A percentile compares a stretch with the other conserved stretches of the same genome.
phyloP scores from a whole-genome alignment of 495 filamentous ascomycete species.

The Annulohypoxylon bovei region DNA sequence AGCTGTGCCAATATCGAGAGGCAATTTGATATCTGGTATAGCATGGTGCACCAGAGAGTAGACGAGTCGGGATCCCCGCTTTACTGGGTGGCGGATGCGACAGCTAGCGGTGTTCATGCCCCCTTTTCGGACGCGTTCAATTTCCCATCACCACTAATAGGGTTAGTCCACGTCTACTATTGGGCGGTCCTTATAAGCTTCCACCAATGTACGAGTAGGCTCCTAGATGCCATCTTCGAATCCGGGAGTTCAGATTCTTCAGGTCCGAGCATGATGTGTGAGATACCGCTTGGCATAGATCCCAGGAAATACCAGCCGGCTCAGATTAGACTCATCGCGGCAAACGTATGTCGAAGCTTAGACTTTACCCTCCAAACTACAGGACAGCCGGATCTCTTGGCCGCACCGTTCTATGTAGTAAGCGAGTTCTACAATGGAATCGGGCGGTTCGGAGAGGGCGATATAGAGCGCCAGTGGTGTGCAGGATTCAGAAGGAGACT shows the following conservation, averaged over 20 bases:
- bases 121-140: slow-evolving; percentile 51
- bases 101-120: slow-evolving; percentile 27
- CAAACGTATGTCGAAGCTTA: slow-evolving; percentile 51
- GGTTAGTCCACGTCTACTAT: slow-evolving; percentile 52
- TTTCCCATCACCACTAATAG: slow-evolving; percentile 48
- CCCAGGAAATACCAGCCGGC: slow-evolving; percentile 40
- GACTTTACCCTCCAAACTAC: slow-evolving; percentile 50
- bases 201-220: slow-evolving; percentile 49
- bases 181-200: slow-evolving; percentile 54
- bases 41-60: slow-evolving; percentile 37
- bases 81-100: slow-evolving; percentile 36
- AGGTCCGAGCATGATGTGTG: slow-evolving; percentile 17
- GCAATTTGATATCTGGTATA: slow-evolving; percentile 54
- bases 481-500: slow-evolving; percentile 47
- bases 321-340: slow-evolving; percentile 46
- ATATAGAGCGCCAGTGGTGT: slow-evolving; percentile 56
- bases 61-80: slow-evolving; percentile 35
- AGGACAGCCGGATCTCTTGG: slow-evolving; percentile 54
- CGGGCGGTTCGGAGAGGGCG: slow-evolving; percentile 41
- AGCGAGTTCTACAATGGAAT: slow-evolving; percentile 47
- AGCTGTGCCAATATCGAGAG: slow-evolving; percentile 54
- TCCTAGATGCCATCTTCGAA: slow-evolving; percentile 52
- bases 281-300: slow-evolving; percentile 42
- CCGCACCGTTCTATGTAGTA: slow-evolving; percentile 48
- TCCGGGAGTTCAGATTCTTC: slow-evolving; percentile 20